Conservation (phyloP, 23 red algal genomes). For the Gracilariopsis chorda region DNA sequence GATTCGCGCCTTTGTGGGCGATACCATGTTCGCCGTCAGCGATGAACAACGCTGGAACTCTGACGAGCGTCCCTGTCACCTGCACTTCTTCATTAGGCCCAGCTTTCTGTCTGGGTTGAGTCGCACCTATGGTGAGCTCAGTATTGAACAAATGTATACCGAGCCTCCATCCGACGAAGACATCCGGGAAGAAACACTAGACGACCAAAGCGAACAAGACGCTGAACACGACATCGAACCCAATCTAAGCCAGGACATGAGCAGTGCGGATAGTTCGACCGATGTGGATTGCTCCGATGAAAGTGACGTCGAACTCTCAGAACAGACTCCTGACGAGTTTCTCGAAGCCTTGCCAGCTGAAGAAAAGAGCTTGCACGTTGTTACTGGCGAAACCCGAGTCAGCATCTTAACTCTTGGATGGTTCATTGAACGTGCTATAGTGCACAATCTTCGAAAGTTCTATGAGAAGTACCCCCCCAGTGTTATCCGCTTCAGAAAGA, state of each 20-base stretch:
- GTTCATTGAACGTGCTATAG: constrained; percentile 72
- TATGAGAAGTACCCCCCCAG: constrained; percentile 59
- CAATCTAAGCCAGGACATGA: not conserved
- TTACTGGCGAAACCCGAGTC: constrained; percentile 51
- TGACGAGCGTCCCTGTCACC: not conserved
- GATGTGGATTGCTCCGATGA: constrained; percentile 27
- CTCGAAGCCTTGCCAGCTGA: constrained; percentile 2
- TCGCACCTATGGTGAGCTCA: constrained; percentile 38
- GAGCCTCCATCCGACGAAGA: not conserved
- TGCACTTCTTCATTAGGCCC: constrained; percentile 58
- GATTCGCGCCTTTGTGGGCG: constrained; percentile 59
- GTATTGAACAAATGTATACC: not conserved
- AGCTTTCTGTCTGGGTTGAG: constrained; percentile 50
- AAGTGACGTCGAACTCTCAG: not conserved
- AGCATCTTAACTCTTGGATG: constrained; percentile 54
- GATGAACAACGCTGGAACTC: constrained; percentile 64
- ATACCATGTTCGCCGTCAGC: constrained; percentile 65
- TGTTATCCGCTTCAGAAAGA: constrained; percentile 58
- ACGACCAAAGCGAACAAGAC: not conserved
- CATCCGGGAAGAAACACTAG: not conserved
- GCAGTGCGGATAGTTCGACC: not conserved
- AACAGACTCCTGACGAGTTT: not conserved
- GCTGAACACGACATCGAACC: not conserved
- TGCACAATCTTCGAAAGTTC: constrained; percentile 67
- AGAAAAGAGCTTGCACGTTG: constrained; percentile 38